Evolutionary conservation across 73 alveolate genomes (phyloP), one percentile per base, ranked within the genome.

Genomic region (Paramecium caudatum): DNA sequence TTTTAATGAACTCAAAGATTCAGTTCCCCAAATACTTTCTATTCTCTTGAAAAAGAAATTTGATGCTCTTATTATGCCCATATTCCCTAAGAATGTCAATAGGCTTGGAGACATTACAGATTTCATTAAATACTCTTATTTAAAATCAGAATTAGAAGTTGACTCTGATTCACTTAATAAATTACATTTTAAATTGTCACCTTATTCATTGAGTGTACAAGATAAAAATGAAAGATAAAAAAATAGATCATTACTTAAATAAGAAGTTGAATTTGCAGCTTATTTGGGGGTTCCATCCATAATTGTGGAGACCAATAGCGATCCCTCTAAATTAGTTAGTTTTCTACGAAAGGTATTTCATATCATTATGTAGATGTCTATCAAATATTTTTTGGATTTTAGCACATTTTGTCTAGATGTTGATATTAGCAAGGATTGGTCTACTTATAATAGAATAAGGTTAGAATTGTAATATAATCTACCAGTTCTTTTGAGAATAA

Each of bases 271-370:
- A 74, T 74, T 27, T 16, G 88, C 88, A 8, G 88, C 70, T 9
- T 74, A 74, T 74, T 74, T 74, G 30, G 88, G 88, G 5, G 62
- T 74, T 16, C 69, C 88, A n/a, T 41, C 62, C 15, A 43, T 74
- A 16, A 74, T 74, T n/a, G 2, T 74, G 34, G 34, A 34, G 32
- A 7, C 49, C 6, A 65, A 65, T 13, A 9, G 80, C n/a, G 80
- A 55, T 55, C 80, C 80, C 1, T 9, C 13, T 9, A 55, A 55
- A 23, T 23, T 55, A 4, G 46, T 43, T 10, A 55, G 30, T 27
- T 55, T 55, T 23, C 23, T 55, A 55, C 23, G 23, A 55, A 55
- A 55, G 30, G 80, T 55, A 55, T 55, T 0, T 23, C 46, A 27
- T 9, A 27, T 10, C 30, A 55, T 10, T 4, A 4, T 39, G 8